Percentiles rank a stretch among this genome's conserved stretches.
Evolutionary conservation across 139 green algal species (phyloP).

Genomic region (Diplosphaera chodatii): DNA sequence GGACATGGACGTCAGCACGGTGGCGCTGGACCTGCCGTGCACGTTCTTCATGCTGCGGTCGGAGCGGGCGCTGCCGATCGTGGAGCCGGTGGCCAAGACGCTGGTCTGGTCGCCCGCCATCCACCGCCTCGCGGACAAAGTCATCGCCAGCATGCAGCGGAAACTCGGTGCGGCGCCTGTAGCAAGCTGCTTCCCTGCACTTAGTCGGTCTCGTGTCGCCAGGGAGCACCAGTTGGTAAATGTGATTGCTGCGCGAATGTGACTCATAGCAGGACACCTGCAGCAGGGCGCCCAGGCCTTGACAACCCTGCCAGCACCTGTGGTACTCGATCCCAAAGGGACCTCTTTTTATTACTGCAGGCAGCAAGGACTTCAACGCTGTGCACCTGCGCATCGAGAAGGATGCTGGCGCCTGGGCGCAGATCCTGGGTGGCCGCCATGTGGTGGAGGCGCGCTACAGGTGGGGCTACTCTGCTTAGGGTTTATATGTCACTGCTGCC

Average conservation of each 20-base stretch:
- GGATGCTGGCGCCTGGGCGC: background rate
- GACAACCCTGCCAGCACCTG: too few species aligned
- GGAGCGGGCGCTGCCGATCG: background rate
- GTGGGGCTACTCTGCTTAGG: too few species aligned
- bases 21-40: background rate
- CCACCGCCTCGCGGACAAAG: background rate
- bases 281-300: too few species aligned
- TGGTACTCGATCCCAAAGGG: too few species aligned
- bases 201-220: too few species aligned
- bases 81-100: background rate
- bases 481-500: too few species aligned
- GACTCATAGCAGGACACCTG: too few species aligned
- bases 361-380: background rate
- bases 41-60: background rate
- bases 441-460: background rate
- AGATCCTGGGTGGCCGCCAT: background rate
- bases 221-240: too few species aligned
- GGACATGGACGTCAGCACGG: background rate
- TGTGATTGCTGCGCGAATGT: too few species aligned
- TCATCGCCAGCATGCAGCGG: background rate
- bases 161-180: background rate
- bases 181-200: too few species aligned
- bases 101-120: background rate
- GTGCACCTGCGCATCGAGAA: conserved; percentile 5
- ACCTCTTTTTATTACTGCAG: background rate